Evolutionary conservation across 2,329 filamentous ascomycete genomes (phyloP).

Genomic region (Clonostachys rhizophaga): DNA sequence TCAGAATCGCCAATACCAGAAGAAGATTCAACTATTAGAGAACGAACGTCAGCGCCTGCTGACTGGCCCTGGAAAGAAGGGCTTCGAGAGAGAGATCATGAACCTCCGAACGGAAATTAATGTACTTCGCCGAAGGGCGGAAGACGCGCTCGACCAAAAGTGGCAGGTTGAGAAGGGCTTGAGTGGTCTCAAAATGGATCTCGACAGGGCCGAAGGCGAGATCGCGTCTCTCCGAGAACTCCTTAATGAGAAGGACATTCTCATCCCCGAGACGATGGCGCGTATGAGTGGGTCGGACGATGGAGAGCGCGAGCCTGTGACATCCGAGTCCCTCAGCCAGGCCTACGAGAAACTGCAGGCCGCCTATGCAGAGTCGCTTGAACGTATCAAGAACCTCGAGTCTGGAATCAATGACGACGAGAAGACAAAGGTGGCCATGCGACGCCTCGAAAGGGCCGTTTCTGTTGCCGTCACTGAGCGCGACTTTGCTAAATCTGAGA

Average conservation of each 20-base stretch:
- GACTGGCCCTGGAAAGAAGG: slow-evolving; percentile 64
- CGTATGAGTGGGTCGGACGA: slow-evolving; percentile 29
- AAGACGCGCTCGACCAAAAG: slow-evolving; percentile 92
- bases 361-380: slow-evolving; percentile 63
- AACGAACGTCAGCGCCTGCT: slow-evolving; percentile 72
- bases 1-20: slow-evolving; percentile 78
- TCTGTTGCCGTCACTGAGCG: slow-evolving; percentile 66
- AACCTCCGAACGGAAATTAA: slow-evolving; percentile 81
- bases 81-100: slow-evolving; percentile 80
- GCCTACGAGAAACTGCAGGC: slow-evolving; percentile 73
- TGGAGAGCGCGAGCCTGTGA: slow-evolving; percentile 38
- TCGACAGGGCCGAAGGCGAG: slow-evolving; percentile 92
- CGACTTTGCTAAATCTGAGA: slow-evolving; percentile 65
- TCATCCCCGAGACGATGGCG: slow-evolving; percentile 58
- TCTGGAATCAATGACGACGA: slow-evolving; percentile 38
- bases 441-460: slow-evolving; percentile 64
- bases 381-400: slow-evolving; percentile 59
- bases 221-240: slow-evolving; percentile 76
- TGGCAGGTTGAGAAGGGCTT: slow-evolving; percentile 94
- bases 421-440: slow-evolving; percentile 57
- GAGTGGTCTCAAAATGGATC: slow-evolving; percentile 86
- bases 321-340: slow-evolving; percentile 66
- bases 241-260: slow-evolving; percentile 77
- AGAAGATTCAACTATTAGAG: slow-evolving; percentile 74
- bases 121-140: slow-evolving; percentile 76